Evolutionary conservation across 1,139 yeast genomes (phyloP), one percentile per base, ranked within the genome.

Genomic region (Yamadazyma dushanensis): DNA sequence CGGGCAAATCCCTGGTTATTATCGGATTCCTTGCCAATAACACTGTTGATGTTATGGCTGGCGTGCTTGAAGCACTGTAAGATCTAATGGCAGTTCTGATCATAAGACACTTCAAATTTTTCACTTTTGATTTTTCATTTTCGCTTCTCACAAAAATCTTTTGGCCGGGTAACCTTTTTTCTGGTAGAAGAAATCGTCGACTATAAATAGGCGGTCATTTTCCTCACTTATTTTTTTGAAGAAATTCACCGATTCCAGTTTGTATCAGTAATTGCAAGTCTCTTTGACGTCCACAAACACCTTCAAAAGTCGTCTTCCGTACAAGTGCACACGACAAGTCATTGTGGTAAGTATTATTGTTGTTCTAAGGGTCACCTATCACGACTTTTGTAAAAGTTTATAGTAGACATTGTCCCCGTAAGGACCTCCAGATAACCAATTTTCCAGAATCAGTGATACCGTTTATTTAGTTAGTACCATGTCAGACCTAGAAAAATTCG

Each of bases 1-100:
- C 76, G 8, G 83, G 72, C 37, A 81, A 65, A 44, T 85, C 94
- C 14, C 86, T 83, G 3, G 96, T 86, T 38, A 92, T 77, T 31
- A 92, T 71, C 19, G 98, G 98, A 34, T 73, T 76, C 61, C 98
- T 76, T 29, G 94, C 80, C 37, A 92, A 70, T 39, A 92, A 64
- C 35, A 88, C 57, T 9, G 83, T 77, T 15, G 62, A 56, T 7
- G 61, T 51, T 26, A 61, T 52, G 19, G 36, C 27, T 4, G 39
- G 39, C 3, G 25, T 19, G 16, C 26, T 36, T 9, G 34, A 16
- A 16, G 25, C 35, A 29, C 42, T 36, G 32, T 40, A 38, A n/a
- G 25, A 16, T 31, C 45, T 40, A 26, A 36, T 17, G 15, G 34
- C 29, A 23, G 26, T 40, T 22, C 34, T 42, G 25, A 42, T 27